Percentiles rank a stretch among this genome's conserved stretches.
phyloP scores from a whole-genome alignment of 2,329 filamentous ascomycete genomes.

The Rhynchosporium secalis region DNA sequence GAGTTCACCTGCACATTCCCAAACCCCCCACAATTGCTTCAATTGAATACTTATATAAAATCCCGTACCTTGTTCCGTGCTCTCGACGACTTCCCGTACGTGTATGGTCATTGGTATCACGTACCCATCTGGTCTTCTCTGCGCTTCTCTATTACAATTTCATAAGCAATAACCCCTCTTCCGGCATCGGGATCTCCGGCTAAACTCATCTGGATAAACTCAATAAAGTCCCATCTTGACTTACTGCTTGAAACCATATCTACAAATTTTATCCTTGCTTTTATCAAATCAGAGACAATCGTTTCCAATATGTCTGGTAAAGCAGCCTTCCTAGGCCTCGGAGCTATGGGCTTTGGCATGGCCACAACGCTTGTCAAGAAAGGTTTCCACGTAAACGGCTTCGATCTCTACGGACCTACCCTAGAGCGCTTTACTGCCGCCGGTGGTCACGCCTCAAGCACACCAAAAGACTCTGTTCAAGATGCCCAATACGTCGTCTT shows the following conservation, averaged over 20 bases:
- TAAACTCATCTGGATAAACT: slow-evolving; percentile 9
- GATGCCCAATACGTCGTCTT: slow-evolving; percentile 63
- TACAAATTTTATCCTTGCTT: not conserved
- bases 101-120: too few species aligned
- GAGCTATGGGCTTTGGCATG: slow-evolving; percentile 83
- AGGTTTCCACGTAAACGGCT: slow-evolving; percentile 68
- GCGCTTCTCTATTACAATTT: not conserved
- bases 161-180: not conserved
- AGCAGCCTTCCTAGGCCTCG: slow-evolving; percentile 55
- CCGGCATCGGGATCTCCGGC: not conserved
- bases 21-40: not conserved
- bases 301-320: slow-evolving; percentile 15
- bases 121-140: not conserved
- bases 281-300: not conserved
- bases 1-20: not conserved
- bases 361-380: slow-evolving; percentile 69
- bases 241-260: not conserved
- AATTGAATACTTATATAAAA: not conserved
- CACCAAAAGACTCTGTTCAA: slow-evolving; percentile 61
- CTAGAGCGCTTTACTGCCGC: slow-evolving; percentile 64
- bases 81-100: too few species aligned
- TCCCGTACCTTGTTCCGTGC: not conserved
- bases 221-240: slow-evolving; percentile 2
- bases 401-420: slow-evolving; percentile 68
- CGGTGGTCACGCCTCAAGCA: slow-evolving; percentile 59